phyloP scores from a whole-genome alignment of 2,329 filamentous ascomycete genomes.

The Pseudopyrenochaeta lycopersici region DNA sequence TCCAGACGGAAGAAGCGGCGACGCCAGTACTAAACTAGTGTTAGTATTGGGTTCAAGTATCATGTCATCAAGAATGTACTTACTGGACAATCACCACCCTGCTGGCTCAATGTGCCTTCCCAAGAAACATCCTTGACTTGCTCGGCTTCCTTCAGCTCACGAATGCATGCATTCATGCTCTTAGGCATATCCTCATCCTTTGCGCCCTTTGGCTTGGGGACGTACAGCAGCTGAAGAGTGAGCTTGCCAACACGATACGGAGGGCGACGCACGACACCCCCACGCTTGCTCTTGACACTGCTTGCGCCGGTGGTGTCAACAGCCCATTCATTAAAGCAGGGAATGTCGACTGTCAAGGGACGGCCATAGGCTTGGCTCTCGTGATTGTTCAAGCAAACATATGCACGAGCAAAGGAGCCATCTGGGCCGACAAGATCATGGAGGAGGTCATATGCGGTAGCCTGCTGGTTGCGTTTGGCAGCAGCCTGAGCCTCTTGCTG shows the following conservation, averaged over 20 bases:
- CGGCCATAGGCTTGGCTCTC: constrained; percentile 88
- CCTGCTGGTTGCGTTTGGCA: constrained; percentile 67
- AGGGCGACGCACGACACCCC: constrained; percentile 77
- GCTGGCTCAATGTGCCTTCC: constrained; percentile 92
- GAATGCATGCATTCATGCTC: constrained; percentile 96
- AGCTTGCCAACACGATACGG: constrained; percentile 98
- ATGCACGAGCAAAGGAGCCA: constrained; percentile 92
- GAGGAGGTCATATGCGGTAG: constrained; percentile 84
- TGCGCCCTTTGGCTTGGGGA: constrained; percentile 86
- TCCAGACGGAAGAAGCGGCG: constrained; percentile 96
- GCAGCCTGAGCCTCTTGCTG: constrained; percentile 48
- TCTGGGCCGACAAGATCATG: constrained; percentile 88
- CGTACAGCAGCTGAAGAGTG: constrained; percentile 91
- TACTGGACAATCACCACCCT: constrained; percentile 97
- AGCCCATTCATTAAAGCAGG: constrained; percentile 99
- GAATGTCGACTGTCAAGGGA: constrained; percentile 85
- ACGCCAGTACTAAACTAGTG: constrained; percentile 80
- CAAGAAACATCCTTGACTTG: constrained; percentile 78
- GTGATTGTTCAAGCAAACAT: constrained; percentile 92
- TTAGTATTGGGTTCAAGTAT: constrained; percentile 15
- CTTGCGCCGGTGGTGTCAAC: constrained; percentile 81
- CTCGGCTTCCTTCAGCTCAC: constrained; percentile 91
- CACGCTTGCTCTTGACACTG: constrained; percentile 92
- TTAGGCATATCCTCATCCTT: constrained; percentile 98
- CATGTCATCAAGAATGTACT: constrained; percentile 55